Percentiles rank a stretch among this genome's conserved stretches.
Conservation (phyloP, 1,139 yeast species). For the Torulaspora pretoriensis region DNA sequence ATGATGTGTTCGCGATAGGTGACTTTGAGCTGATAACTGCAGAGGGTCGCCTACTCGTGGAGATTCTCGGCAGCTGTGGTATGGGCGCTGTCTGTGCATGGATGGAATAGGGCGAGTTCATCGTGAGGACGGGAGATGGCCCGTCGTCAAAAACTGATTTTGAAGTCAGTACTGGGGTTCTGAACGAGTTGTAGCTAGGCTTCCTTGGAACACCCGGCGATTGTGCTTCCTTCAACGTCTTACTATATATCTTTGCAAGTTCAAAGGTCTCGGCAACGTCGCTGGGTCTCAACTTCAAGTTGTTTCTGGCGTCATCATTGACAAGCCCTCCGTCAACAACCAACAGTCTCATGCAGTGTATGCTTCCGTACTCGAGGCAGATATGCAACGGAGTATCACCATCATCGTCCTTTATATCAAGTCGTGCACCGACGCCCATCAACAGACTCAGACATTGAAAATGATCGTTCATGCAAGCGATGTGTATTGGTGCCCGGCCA, state of each 20-base stretch:
- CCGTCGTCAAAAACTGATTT: slow-evolving; percentile 30
- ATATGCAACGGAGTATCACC: slow-evolving; percentile 80
- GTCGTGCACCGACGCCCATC: slow-evolving; percentile 77
- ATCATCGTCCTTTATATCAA: slow-evolving; percentile 52
- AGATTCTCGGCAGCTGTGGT: slow-evolving; percentile 23
- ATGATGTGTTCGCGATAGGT: slow-evolving; percentile 9
- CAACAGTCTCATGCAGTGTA: slow-evolving; percentile 59
- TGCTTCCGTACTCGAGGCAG: slow-evolving; percentile 72
- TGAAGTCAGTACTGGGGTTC: slow-evolving; percentile 17
- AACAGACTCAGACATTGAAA: slow-evolving; percentile 66
- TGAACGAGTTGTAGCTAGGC: slow-evolving; percentile 22
- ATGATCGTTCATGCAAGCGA: slow-evolving; percentile 63
- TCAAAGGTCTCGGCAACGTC: slow-evolving; percentile 54
- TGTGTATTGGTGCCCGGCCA: slow-evolving; percentile 69
- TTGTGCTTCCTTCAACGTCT: slow-evolving; percentile 19
- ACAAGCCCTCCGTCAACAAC: slow-evolving; percentile 45
- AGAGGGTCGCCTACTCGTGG: slow-evolving; percentile 21
- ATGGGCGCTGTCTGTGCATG: slow-evolving; percentile 17
- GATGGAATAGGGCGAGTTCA: slow-evolving; percentile 25
- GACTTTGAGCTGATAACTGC: slow-evolving; percentile 12
- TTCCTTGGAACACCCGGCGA: slow-evolving; percentile 14
- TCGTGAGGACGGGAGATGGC: slow-evolving; percentile 29
- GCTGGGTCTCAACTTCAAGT: slow-evolving; percentile 65
- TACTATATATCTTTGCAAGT: slow-evolving; percentile 38
- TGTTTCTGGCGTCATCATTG: slow-evolving; percentile 49